These are phyloP conservation scores for Microsporum ferrugineum DNA, from an alignment of 2,329 filamentous ascomycete genomes.

Conservation along the genomic window DNA sequence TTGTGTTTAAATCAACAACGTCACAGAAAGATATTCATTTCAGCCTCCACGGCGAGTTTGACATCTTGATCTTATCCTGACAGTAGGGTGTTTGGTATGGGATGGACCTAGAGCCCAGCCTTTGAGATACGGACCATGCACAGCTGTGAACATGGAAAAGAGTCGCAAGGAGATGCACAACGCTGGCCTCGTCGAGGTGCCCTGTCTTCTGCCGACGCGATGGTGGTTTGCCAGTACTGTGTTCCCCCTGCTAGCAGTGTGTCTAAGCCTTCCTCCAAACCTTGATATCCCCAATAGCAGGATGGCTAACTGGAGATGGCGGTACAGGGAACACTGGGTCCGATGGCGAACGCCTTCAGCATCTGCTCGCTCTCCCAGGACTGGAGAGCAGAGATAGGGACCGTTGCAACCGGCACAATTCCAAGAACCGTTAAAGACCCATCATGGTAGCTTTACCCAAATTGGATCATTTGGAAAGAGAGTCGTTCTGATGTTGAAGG, in stretches of 20 bases:
- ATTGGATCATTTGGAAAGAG: neutral
- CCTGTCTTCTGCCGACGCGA: constrained; percentile 22
- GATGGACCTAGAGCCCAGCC: neutral
- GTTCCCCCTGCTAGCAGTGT: constrained; percentile 44
- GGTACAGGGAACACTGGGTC: constrained; percentile 40
- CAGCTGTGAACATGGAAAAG: neutral
- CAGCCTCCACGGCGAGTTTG: too few relatives aligned
- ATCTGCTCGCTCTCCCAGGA: constrained; percentile 45
- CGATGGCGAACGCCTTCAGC: constrained; percentile 45
- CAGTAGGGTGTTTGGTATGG: too few relatives aligned
- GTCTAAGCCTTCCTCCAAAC: constrained; percentile 4
- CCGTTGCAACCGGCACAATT: constrained; percentile 34
- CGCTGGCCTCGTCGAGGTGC: neutral
- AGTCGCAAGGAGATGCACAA: too few relatives aligned
- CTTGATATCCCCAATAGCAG: neutral
- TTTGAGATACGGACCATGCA: neutral
- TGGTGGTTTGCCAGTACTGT: constrained; percentile 54
- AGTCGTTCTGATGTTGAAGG: constrained; percentile 3
- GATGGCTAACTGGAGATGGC: neutral
- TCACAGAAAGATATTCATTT: too few relatives aligned
- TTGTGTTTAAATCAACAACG: too few relatives aligned
- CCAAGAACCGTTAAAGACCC: constrained; percentile 42
- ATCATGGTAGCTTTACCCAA: constrained; percentile 32
- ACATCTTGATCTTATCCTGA: too few relatives aligned
- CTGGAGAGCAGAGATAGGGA: constrained; percentile 44